Evolutionary conservation across 1,139 yeast species (phyloP), one percentile per base, ranked within the genome.

Genomic region (Hemisphaericaspora subhashii): DNA sequence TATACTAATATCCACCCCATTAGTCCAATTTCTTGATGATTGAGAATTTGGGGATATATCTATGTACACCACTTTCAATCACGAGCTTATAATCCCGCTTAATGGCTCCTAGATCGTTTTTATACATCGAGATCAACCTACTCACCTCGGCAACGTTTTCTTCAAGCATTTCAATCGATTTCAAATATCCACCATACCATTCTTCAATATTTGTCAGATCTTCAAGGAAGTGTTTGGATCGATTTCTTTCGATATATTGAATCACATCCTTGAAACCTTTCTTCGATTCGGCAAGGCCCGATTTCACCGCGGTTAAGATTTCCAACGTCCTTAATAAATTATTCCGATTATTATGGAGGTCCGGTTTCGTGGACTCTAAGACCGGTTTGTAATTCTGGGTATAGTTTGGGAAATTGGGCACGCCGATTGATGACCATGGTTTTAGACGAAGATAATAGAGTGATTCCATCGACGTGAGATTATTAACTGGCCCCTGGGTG

Each of bases 391-490:
- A 71, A 32, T 64, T 64, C 9, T 61, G 57, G n/a, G n/a, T n/a
- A 51, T 63, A 83, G 0, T 66, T 57, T 3, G 92, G 86, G 37
- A 76, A 55, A 22, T 70, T 72, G 0, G 98, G 97, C 5, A 82
- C 82, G 0, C 95, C 96, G 13, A 90, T 84, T 0, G 90, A 77
- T 13, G 86, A 79, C 66, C 86, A 88, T 3, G 95, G 83, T 55
- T 88, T 89, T 76, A 89, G 77, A 47, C 96, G 74, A 33, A 89
- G 63, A 16, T 75, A 68, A 57, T 74, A 87, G n/a, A 83, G 60
- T 30, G 73, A 55, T 44, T 80, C 79, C 33, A 73, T 68, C 10
- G 67, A 53, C 9, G 79, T 66, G 29, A 68, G 62, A 15, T 66
- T 59, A 32, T 64, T 57, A 3, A 57, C 48, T 7, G 80, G 74